Base-by-base conservation (phyloP, 164 flowering plant genomes). In the Magnolia kwangsiensis region DNA sequence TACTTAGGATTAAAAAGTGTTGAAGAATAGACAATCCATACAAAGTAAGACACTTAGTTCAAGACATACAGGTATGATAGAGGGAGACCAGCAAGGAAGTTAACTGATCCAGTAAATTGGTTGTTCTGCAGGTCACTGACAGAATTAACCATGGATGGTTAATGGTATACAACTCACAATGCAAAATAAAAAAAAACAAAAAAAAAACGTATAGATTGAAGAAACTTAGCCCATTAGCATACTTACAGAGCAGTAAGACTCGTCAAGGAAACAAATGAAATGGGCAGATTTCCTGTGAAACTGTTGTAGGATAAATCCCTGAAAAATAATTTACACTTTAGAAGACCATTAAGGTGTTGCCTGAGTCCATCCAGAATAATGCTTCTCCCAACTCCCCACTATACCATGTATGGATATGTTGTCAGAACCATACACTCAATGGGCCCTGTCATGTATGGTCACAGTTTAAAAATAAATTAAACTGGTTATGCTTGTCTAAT, bases 231-330 rank as follows among this genome's bases (percentile, higher is more conserved):
- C 16, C 20, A 63, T 31, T 51, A 49, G 16, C 63, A 76, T 45
- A 67, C 51, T 85, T 75, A 94, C 98, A 94, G 79, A 80, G 69
- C 76, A 18, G 84, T 80, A 73, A 94, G 91, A 79, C 83, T 91
- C 70, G 76, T 85, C 86, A 92, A 69, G 59, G 86, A 72, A 80
- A 74, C 82, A 80, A 92, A 89, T 73, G 98, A 92, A 75, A 82
- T 84, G 8, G 98, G 98, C 8, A 92, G 87, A 81, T 94, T 97
- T 75, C 96, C 96, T 20, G 85, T 80, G 66, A 92, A 87, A 73
- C 81, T 75, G 81, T 94, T 92, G 83, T 79, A 81, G 4, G 97
- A 92, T 64, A 94, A 74, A 79, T 94, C 97, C 97, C 98, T 94
- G 88, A 20, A 78, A 78, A 11, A 21, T 5, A 19, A 19, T 13